Conservation (phyloP, 352 stramenopile genomes). For the Pythium rhizo-oryzae region DNA sequence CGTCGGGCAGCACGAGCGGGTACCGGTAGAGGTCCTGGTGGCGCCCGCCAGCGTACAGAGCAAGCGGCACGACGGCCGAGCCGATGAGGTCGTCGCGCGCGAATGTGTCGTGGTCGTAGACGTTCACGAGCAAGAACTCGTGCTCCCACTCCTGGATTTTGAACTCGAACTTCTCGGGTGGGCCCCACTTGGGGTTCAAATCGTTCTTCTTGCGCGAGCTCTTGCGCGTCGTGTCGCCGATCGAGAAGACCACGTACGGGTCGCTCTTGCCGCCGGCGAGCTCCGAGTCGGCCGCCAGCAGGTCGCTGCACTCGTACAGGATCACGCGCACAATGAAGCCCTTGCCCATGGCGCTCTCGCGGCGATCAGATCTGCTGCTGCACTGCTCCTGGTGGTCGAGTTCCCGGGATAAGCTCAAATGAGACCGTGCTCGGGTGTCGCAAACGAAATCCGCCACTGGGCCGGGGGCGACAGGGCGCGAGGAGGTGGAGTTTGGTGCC, state of each 20-base stretch:
- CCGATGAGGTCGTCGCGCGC: slow-evolving; percentile 75
- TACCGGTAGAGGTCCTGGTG: slow-evolving; percentile 75
- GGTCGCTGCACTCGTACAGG: slow-evolving; percentile 65
- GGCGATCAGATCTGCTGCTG: no score
- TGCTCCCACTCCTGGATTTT: slow-evolving; percentile 59
- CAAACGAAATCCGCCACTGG: background rate
- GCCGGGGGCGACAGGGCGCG: no score
- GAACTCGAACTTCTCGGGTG: slow-evolving; percentile 79
- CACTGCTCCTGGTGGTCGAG: no score
- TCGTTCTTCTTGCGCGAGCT: slow-evolving; percentile 69
- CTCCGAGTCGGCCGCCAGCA: slow-evolving; percentile 51
- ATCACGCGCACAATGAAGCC: slow-evolving; percentile 46
- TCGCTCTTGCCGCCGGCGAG: slow-evolving; percentile 72
- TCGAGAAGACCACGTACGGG: slow-evolving; percentile 70
- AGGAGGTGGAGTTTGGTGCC: no score
- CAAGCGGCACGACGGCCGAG: slow-evolving; percentile 64
- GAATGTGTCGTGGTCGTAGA: slow-evolving; percentile 76
- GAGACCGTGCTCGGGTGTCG: background rate
- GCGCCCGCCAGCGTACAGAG: slow-evolving; percentile 56
- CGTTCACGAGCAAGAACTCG: slow-evolving; percentile 64
- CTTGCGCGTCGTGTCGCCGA: slow-evolving; percentile 52
- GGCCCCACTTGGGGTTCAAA: slow-evolving; percentile 70
- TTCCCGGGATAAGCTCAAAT: background rate
- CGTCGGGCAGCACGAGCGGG: slow-evolving; percentile 64
- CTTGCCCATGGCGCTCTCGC: slow-evolving; percentile 34